Conservation (phyloP, 169 alveolate species). For the Plasmodium reichenowi region DNA sequence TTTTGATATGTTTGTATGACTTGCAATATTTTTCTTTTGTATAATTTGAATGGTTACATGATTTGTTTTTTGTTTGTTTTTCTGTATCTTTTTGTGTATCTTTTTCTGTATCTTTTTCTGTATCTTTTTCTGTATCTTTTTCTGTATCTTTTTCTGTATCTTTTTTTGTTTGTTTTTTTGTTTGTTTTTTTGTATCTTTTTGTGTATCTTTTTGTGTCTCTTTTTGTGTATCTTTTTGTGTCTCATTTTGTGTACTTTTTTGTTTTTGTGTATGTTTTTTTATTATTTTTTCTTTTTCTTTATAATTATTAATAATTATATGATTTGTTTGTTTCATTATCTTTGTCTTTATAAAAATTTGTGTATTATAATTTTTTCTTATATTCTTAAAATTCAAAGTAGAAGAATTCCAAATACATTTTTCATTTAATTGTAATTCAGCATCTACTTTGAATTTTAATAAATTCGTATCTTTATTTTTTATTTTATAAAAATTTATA, state of each 20-base stretch:
- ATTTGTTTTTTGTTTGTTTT: not conserved
- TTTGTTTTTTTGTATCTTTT: not conserved
- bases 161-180: not conserved
- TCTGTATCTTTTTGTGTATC: no score
- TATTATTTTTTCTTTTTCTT: no score
- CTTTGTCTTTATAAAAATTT: constrained; percentile 4
- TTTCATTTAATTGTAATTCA: constrained; percentile 53
- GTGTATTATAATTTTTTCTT: not conserved
- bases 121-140: no score
- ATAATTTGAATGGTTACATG: not conserved
- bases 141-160: not conserved
- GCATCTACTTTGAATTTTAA: constrained; percentile 74
- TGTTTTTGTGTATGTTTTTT: not conserved
- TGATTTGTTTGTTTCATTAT: not conserved
- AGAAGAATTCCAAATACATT: not conserved
- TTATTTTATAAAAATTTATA: constrained; percentile 7
- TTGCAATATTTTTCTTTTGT: not conserved
- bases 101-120: no score
- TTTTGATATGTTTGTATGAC: not conserved
- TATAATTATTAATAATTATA: not conserved
- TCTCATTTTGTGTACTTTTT: no score
- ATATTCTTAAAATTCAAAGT: not conserved
- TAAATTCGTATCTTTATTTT: constrained; percentile 27
- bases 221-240: no score
- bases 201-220: no score